phyloP scores from a whole-genome alignment of 305 asterid species.

The Solanum aculeatissimum region DNA sequence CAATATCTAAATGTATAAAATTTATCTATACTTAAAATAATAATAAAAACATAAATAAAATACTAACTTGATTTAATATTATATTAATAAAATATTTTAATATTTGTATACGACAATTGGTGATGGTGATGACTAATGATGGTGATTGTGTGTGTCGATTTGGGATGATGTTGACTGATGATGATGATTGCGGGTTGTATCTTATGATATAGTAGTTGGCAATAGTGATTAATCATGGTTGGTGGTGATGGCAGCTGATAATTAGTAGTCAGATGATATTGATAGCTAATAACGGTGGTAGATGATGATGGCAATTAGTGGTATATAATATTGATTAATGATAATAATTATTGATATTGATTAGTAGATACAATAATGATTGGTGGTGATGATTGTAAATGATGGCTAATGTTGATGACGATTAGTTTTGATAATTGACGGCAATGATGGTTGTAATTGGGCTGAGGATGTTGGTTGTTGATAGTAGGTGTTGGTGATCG shows the following conservation, averaged over 20 bases:
- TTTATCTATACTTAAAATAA: too few species aligned
- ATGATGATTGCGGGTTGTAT: not conserved
- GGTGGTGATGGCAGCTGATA: not conserved
- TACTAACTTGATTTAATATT: too few species aligned
- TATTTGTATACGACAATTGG: not conserved
- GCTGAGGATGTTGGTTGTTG: not conserved
- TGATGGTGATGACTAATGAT: not conserved
- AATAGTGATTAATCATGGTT: too few species aligned
- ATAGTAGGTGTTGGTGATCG: not conserved
- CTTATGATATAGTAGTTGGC: not conserved
- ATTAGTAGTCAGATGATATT: too few species aligned
- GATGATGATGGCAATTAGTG: not conserved
- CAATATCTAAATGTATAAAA: too few species aligned
- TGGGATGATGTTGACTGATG: not conserved
- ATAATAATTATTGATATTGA: too few species aligned
- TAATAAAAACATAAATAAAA: too few species aligned
- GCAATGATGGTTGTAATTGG: not conserved
- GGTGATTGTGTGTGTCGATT: not conserved
- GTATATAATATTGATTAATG: not conserved
- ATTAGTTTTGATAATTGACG: not conserved
- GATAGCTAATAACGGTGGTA: not conserved
- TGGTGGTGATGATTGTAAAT: not conserved
- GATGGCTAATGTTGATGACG: not conserved
- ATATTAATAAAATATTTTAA: too few species aligned
- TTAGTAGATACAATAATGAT: too few species aligned